A percentile compares a stretch with the other conserved stretches of the same genome.
These are phyloP conservation scores for Hyphodiscus hymeniophilus DNA, from an alignment of 495 filamentous ascomycete genomes.

Conservation along the genomic window DNA sequence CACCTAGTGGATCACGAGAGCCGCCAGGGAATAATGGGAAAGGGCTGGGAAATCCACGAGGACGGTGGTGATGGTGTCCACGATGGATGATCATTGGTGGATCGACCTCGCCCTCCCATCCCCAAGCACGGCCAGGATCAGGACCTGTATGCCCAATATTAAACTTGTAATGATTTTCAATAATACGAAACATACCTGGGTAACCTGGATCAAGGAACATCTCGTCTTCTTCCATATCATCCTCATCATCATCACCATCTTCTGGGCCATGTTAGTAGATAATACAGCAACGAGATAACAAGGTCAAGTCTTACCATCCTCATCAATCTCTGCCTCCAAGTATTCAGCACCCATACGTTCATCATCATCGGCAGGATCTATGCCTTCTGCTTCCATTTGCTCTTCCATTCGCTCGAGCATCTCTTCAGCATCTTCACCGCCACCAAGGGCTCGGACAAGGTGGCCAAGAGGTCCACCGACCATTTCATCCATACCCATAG, in stretches of 20 bases:
- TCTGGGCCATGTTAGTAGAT: slow-evolving; percentile 20
- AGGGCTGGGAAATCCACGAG: slow-evolving; percentile 11
- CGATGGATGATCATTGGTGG: slow-evolving; percentile 26
- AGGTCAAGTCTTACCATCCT: slow-evolving; percentile 46
- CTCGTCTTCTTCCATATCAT: slow-evolving; percentile 62
- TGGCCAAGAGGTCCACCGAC: slow-evolving; percentile 27
- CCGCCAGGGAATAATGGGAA: slow-evolving; percentile 35
- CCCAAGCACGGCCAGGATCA: slow-evolving; percentile 15
- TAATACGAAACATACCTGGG: slow-evolving; percentile 47
- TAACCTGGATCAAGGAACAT: slow-evolving; percentile 54
- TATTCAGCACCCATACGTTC: slow-evolving; percentile 43
- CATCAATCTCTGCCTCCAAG: slow-evolving; percentile 55
- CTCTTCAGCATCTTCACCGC: slow-evolving; percentile 33
- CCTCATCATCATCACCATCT: slow-evolving; percentile 66
- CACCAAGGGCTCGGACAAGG: slow-evolving; percentile 31
- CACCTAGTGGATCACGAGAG: slow-evolving; percentile 34
- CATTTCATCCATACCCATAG: slow-evolving; percentile 16
- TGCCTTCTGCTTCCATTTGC: slow-evolving; percentile 48
- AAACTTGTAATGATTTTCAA: not conserved
- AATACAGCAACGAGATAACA: not conserved
- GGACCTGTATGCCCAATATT: slow-evolving; percentile 12
- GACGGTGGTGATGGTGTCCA: slow-evolving; percentile 6
- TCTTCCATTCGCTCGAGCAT: slow-evolving; percentile 41
- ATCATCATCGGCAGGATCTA: slow-evolving; percentile 49
- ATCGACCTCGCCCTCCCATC: slow-evolving; percentile 29